A percentile compares a stretch with the other conserved stretches of the same genome.
Conservation (phyloP, 352 stramenopile species). For the Phytophthora fragariae region DNA sequence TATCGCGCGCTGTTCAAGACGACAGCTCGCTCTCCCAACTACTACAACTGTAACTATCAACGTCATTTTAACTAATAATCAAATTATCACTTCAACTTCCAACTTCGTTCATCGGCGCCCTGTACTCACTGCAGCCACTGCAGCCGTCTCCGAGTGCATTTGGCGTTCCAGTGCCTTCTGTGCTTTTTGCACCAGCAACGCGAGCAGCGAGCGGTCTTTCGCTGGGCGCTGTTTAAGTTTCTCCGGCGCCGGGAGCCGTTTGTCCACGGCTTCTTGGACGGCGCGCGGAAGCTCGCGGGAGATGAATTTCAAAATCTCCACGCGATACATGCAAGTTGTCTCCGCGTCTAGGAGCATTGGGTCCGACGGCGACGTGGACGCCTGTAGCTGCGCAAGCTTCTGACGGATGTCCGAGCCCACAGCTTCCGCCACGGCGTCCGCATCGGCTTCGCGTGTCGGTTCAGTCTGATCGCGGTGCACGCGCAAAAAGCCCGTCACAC, state of each 20-base stretch:
- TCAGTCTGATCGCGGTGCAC: constrained; percentile 50
- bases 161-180: constrained; percentile 74
- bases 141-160: constrained; percentile 71
- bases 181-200: constrained; percentile 80
- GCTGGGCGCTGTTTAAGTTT: constrained; percentile 62
- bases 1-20: constrained; percentile 51
- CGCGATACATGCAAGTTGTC: constrained; percentile 82
- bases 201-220: constrained; percentile 74
- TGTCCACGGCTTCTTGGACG: constrained; percentile 75
- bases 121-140: constrained; percentile 6
- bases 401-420: constrained; percentile 73
- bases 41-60: constrained; percentile 20
- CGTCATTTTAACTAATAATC: constrained; percentile 28
- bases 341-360: constrained; percentile 56
- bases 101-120: constrained; percentile 28
- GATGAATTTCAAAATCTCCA: constrained; percentile 89
- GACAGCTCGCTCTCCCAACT: constrained; percentile 53
- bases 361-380: constrained; percentile 28
- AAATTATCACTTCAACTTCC: constrained; percentile 30
- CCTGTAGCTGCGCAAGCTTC: constrained; percentile 60
- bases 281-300: constrained; percentile 80
- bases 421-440: constrained; percentile 53
- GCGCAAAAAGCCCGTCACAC: constrained; percentile 72
- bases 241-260: constrained; percentile 55
- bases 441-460: constrained; percentile 39